These are phyloP conservation scores for Lachancea sp. DNA, from an alignment of 805 yeast species.

Conservation along the genomic window DNA sequence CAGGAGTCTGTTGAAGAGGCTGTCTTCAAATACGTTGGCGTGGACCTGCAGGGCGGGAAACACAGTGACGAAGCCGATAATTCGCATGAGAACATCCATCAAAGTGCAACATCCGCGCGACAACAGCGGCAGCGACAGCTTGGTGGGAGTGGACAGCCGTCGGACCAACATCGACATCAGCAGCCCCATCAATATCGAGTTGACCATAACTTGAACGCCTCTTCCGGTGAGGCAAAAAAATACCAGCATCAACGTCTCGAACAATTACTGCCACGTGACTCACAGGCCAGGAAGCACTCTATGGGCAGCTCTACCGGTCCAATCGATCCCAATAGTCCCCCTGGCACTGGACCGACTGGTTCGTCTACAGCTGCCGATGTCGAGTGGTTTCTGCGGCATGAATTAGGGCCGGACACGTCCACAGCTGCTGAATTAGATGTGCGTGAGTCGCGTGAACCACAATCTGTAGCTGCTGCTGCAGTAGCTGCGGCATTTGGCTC, in stretches of 20 bases:
- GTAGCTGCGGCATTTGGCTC: conserved; percentile 31
- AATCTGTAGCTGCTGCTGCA: conserved; percentile 31
- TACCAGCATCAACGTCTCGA: conserved; percentile 8
- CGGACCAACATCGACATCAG: conserved; percentile 1
- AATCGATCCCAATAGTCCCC: background rate
- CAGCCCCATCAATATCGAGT: background rate
- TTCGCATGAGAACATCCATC: conserved; percentile 20
- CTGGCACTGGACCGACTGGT: conserved; percentile 12
- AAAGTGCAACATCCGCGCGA: background rate
- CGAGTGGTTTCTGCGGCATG: conserved; percentile 25
- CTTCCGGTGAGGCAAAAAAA: conserved; percentile 28
- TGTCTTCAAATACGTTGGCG: conserved; percentile 66
- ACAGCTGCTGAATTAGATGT: conserved; percentile 2
- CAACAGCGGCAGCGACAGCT: too few species aligned
- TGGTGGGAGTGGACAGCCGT: background rate
- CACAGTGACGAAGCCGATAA: conserved; percentile 22
- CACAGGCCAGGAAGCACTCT: conserved; percentile 7
- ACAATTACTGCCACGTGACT: conserved; percentile 7
- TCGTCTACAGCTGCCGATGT: conserved; percentile 13
- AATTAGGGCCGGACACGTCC: conserved; percentile 8
- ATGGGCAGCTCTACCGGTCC: background rate
- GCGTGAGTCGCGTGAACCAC: conserved; percentile 11
- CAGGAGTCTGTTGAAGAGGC: conserved; percentile 65
- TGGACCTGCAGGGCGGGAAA: conserved; percentile 40
- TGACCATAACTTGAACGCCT: conserved; percentile 10